Evolutionary conservation across 1,284 basidiomycete species (phyloP), one percentile per base, ranked within the genome.

Genomic region (Pulveroboletus sp.): DNA sequence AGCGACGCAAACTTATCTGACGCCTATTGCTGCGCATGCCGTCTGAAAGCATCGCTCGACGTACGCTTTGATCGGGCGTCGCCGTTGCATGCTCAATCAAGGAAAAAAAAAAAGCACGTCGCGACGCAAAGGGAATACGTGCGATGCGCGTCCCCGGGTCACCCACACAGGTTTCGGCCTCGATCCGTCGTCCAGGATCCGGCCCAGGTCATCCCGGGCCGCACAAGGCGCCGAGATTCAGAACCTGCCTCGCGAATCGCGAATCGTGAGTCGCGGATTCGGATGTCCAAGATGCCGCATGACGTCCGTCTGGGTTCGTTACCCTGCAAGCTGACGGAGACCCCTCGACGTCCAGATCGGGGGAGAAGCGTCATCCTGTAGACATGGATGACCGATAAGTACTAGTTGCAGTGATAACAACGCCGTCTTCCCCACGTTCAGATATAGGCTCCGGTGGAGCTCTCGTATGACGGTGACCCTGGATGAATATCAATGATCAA

Each of bases 391-490:
- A 36, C 33, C 31, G 29, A 59, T 31, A 8, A 31, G 29, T 43
- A 45, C n/a, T n/a, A n/a, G n/a, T n/a, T n/a, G n/a, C n/a, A 39
- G 39, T 40, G 18, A 25, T 24, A 43, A 6, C 3, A n/a, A n/a
- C 29, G 22, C 48, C 35, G 43, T 50, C 38, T 44, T 42, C 49
- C 36, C 54, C 59, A 38, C 52, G 42, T 54, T 46, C 33, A 43
- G 26, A 39, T 25, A 48, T 33, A 26, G 25, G 24, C 22, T 54
- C 20, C 35, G 29, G 17, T 26, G 43, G n/a, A 12, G 40, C 29
- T 47, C 46, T 49, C 62, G 46, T 44, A 36, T 25, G 31, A 47
- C 39, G 17, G 52, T n/a, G 43, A 54, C 52, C 62, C 59, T 56
- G n/a, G 28, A 52, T 35, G 31, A 28, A 42, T 20, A 26, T 22